phyloP scores from a whole-genome alignment of 1,284 basidiomycete species.

The Leccinum griseonigrum region DNA sequence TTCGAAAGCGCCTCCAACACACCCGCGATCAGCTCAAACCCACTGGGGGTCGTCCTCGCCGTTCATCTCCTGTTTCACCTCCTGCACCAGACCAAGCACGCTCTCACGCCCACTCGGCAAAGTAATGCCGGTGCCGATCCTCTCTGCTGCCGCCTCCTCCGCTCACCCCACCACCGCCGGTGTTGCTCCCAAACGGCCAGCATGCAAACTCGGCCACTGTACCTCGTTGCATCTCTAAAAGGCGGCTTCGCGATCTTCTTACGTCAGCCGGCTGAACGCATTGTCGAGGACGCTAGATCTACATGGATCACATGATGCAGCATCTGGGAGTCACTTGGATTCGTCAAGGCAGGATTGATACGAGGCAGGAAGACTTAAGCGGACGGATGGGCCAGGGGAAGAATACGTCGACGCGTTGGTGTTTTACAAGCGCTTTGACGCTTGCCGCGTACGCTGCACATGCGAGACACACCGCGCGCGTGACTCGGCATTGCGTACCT shows the following conservation, averaged over 20 bases:
- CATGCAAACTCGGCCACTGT: conserved; percentile 76
- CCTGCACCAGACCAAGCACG: conserved; percentile 75
- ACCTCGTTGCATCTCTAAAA: conserved; percentile 66
- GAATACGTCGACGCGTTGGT: conserved; percentile 89
- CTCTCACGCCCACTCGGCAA: conserved; percentile 62
- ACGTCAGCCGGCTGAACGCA: conserved; percentile 81
- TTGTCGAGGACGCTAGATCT: conserved; percentile 79
- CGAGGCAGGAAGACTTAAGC: conserved; percentile 75
- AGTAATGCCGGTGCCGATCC: conserved; percentile 48
- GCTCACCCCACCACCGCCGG: conserved; percentile 19
- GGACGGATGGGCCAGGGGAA: conserved; percentile 65
- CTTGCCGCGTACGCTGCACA: conserved; percentile 90
- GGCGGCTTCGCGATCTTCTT: conserved; percentile 88
- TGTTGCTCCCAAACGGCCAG: conserved; percentile 80
- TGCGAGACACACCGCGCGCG: conserved; percentile 81
- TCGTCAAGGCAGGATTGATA: conserved; percentile 80
- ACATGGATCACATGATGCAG: conserved; percentile 27
- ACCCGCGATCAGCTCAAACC: conserved; percentile 86
- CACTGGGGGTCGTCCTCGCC: conserved; percentile 65
- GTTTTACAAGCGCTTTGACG: conserved; percentile 84
- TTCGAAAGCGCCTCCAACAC: conserved; percentile 89
- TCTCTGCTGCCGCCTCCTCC: conserved; percentile 23
- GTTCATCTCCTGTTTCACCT: conserved; percentile 74
- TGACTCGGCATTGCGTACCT: conserved; percentile 74
- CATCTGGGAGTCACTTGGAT: conserved; percentile 87